Base-by-base conservation (phyloP, 495 filamentous ascomycete genomes). In the Rhypophila decipiens region DNA sequence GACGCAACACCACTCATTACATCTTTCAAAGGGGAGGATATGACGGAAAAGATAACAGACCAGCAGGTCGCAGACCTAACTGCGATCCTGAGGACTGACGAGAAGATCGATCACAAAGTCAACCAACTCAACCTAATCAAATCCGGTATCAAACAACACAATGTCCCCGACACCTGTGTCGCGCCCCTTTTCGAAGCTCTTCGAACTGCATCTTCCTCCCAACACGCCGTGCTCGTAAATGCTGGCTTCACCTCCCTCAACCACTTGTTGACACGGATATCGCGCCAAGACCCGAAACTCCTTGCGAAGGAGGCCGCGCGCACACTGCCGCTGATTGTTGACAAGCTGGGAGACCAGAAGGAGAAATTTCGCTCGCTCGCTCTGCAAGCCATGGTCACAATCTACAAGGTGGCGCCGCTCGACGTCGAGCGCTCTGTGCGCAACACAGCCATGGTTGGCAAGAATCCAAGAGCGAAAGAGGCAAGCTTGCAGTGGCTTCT, bases 301-400 rank as follows among this genome's bases (percentile, higher is more conserved):
- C 65, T 87, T 39, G 61, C 82, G n/a, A 78, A 80, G 31, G 72
- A 82, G 50, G 83, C 84, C 15, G 74, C 74, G 3, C 74, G 78
- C 36, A 80, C 78, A 21, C 70, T 95, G 36, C 83, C 88, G 2
- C 60, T 87, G 21, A 73, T 96, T 34, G 66, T 89, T 39, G 91
- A 97, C 35, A 86, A 90, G 52, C 77, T 97, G 39, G 89, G 89
- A 19, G 91, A 97, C 60, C 80, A 80, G 52, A 90, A 90, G 59
- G 90, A 95, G 49, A 87, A 88, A 53, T 71, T 86, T 49, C 80
- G 88, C 44, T 60, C 69, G 18, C 72, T 88, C 46, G 86, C 88
- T 7, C 69, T 81, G 31, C 83, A 86, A 55, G 78, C 84, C 21
- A 75, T 97, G 44, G 73, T 74, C 7, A 91, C 93, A 22, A 69